phyloP scores from a whole-genome alignment of 2,329 filamentous ascomycete species.

The Westerdykella sp. region DNA sequence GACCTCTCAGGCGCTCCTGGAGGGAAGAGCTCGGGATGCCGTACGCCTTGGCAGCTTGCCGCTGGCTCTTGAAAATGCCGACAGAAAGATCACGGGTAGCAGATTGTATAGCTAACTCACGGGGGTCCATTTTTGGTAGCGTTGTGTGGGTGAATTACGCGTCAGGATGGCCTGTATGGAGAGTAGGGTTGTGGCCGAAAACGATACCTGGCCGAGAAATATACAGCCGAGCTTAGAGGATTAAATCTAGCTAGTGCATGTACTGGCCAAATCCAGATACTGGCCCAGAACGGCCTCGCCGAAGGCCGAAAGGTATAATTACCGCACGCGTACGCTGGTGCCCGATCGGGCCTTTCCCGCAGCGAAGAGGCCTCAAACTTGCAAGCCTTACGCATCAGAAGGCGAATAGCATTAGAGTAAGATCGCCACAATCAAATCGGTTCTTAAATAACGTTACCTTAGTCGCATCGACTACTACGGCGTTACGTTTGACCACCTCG shows the following conservation, averaged over 20 bases:
- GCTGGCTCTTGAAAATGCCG: neutral
- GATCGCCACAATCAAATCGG: neutral
- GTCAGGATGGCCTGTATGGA: too few species aligned
- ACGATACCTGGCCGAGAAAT: too few species aligned
- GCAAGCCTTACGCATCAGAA: constrained; percentile 8
- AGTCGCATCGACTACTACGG: constrained; percentile 37
- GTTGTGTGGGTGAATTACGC: too few species aligned
- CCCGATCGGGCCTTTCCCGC: constrained; percentile 4
- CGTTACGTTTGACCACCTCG: constrained; percentile 40
- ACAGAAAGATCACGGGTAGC: neutral
- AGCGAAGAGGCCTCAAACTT: constrained; percentile 6
- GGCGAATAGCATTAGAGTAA: constrained; percentile 6
- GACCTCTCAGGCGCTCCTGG: neutral
- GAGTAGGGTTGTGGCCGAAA: too few species aligned
- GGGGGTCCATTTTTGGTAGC: neutral
- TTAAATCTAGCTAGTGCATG: too few species aligned
- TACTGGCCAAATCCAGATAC: too few species aligned
- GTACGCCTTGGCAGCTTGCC: neutral
- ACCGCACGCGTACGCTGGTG: constrained; percentile 3
- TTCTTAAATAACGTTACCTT: neutral
- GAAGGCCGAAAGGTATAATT: too few species aligned
- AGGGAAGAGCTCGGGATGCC: neutral
- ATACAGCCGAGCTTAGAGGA: too few species aligned
- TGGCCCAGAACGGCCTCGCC: too few species aligned
- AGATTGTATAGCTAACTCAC: neutral